Evolutionary conservation across 371 early-diverging fungal genomes (phyloP), one percentile per base, ranked within the genome.

Genomic region (Actinomucor elegans): DNA sequence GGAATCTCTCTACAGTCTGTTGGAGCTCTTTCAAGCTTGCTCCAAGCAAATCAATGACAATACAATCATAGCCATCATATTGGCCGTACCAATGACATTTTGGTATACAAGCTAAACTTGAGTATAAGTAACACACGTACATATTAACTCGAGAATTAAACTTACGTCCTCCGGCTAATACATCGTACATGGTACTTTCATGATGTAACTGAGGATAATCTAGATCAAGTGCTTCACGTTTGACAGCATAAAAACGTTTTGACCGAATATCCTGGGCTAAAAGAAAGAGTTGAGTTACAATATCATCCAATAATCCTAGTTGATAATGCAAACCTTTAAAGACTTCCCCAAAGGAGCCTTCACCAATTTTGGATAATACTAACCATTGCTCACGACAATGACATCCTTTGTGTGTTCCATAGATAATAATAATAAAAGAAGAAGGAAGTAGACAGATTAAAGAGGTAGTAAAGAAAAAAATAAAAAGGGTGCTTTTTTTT

Each of bases 11-110:
- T 38, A 77, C 72, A 17, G 58, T 52, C 51, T 75, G 62, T 28
- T 79, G 93, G 54, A 97, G 73, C 68, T 96, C 88, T 65, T 98
- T 97, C 18, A 99, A 70, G 61, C 86, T 90, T 5, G 93, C 90
- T 9, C 99, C 99, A 15, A 99, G 86, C 41, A 99, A 77, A 72
- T 99, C 99, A 58, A 99, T 92, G 59, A 97, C 91, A 34, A 96
- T 81, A 18, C 92, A 85, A 66, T 92, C 89, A 73, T 92, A 93
- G 9, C 89, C 83, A 4, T 94, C 94, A 68, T 97, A 94, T 59
- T 87, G 86, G 17, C 97, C 97, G 80, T 92, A 94, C 85, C 95
- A 95, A 65, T 94, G 90, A 29, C 87, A 87, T 31, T 73, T 75
- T 4, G 98, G 94, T 42, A 96, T 86, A 32, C 95, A 94, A 47